These are phyloP conservation scores for Solanum etuberosum DNA, from an alignment of 257 asterid genomes.

Conservation along the genomic window DNA sequence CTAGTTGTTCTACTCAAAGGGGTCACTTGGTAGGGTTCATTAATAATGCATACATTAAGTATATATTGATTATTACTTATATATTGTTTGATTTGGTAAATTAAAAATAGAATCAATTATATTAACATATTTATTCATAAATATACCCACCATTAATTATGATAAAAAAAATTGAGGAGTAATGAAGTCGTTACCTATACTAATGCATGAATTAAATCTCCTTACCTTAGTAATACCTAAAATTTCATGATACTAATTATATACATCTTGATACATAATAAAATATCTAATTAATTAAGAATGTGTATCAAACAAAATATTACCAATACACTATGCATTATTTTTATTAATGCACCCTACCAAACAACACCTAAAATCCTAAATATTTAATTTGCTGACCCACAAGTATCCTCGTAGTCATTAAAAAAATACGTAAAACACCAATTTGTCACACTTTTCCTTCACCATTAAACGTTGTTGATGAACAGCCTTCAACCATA, in stretches of 20 bases:
- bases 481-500: not conserved
- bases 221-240: too few relatives aligned
- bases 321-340: too few relatives aligned
- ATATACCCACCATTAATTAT: accelerated
- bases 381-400: not conserved
- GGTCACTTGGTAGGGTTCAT: not conserved
- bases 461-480: not conserved
- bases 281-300: too few relatives aligned
- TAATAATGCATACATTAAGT: too few relatives aligned
- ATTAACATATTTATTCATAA: too few relatives aligned
- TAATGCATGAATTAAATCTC: not conserved
- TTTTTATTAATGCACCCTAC: not conserved
- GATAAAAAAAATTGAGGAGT: too few relatives aligned
- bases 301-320: not conserved
- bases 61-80: too few relatives aligned
- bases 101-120: too few relatives aligned
- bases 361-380: not conserved
- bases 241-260: too few relatives aligned
- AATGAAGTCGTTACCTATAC: too few relatives aligned
- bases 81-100: too few relatives aligned
- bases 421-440: not conserved
- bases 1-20: not conserved
- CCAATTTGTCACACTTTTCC: not conserved
- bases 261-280: too few relatives aligned
- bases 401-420: not conserved